Conservation (phyloP, 768 basidiomycete species). For the Tulasnella sp. region DNA sequence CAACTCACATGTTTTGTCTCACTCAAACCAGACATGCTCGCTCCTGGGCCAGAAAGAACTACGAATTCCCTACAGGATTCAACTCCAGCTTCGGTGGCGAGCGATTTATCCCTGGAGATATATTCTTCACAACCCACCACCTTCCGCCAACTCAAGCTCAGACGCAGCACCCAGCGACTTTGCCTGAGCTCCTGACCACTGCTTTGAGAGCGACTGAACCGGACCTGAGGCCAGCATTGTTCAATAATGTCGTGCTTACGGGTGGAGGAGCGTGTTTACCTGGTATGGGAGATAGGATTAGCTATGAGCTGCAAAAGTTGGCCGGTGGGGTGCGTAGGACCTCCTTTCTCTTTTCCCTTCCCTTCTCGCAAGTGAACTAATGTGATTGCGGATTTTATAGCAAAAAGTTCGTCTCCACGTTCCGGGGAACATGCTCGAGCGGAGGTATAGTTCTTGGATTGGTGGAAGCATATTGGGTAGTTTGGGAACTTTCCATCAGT, state of each 20-base stretch:
- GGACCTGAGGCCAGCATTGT: constrained; percentile 81
- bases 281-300: constrained; percentile 78
- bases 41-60: constrained; percentile 53
- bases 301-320: constrained; percentile 61
- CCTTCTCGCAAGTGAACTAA: not conserved
- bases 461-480: constrained; percentile 93
- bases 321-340: constrained; percentile 64
- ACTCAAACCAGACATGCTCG: constrained; percentile 45
- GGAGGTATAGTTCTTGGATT: constrained; percentile 88
- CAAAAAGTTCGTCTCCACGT: constrained; percentile 82
- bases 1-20: not conserved
- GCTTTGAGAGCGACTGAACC: constrained; percentile 81
- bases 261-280: constrained; percentile 84
- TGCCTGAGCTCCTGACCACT: constrained; percentile 68
- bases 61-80: constrained; percentile 95
- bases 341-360: not conserved
- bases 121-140: constrained; percentile 70
- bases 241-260: constrained; percentile 91
- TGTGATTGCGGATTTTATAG: constrained; percentile 20
- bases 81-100: constrained; percentile 75
- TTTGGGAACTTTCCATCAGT: constrained; percentile 93
- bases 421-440: constrained; percentile 82
- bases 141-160: constrained; percentile 18
- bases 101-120: constrained; percentile 77
- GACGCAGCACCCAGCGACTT: constrained; percentile 31